Conservation (phyloP, 345 rosid species). For the Draba incana region DNA sequence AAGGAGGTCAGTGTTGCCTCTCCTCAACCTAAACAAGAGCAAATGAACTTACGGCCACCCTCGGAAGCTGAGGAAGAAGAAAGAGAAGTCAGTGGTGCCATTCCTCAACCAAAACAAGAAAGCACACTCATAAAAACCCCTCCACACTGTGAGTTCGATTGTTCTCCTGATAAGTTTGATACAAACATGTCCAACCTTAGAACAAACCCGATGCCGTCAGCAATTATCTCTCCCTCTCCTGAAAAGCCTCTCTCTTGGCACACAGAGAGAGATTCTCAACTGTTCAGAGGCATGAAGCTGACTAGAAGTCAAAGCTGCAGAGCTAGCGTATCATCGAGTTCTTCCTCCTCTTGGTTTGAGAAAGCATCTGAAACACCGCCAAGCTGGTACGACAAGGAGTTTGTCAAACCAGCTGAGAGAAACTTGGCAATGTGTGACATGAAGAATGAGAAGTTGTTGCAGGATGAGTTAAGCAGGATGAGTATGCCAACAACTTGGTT, state of each 20-base stretch:
- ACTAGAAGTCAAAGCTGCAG: conserved; percentile 72
- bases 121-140: conserved; percentile 26
- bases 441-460: conserved; percentile 25
- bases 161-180: conserved; percentile 45
- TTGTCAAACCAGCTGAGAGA: conserved; percentile 45
- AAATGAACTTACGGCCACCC: background rate
- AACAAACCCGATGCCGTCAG: conserved; percentile 39
- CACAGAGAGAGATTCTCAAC: conserved; percentile 46
- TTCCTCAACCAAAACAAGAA: conserved; percentile 39
- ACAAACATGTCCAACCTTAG: conserved; percentile 55
- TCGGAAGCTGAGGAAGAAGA: conserved; percentile 18
- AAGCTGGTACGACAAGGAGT: conserved; percentile 43
- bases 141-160: conserved; percentile 37
- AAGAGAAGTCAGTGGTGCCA: conserved; percentile 15
- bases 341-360: conserved; percentile 42
- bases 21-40: conserved; percentile 38
- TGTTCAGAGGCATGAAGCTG: conserved; percentile 50
- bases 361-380: conserved; percentile 49
- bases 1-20: conserved; percentile 12
- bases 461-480: conserved; percentile 20
- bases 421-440: conserved; percentile 40
- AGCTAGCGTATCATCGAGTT: conserved; percentile 48
- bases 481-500: conserved; percentile 44
- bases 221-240: conserved; percentile 46
- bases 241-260: conserved; percentile 45